Evolutionary conservation across 2,329 filamentous ascomycete genomes (phyloP), one percentile per base, ranked within the genome.

Genomic region (Penicillium sp.): DNA sequence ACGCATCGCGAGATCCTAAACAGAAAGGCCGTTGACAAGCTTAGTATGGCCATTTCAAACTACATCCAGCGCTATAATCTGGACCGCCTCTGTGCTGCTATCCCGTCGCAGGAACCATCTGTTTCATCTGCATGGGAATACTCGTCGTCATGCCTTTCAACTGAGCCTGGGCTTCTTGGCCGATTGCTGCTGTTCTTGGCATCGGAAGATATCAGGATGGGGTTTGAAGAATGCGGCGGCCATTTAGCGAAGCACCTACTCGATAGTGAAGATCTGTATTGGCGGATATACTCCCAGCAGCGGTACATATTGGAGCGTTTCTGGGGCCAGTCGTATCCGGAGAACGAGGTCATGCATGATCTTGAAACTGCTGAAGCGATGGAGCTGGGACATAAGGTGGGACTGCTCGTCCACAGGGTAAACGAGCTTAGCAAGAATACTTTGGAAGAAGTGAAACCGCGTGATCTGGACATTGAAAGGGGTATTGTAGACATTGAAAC

Each of bases 11-110:
- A 53, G 17, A 23, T 41, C n/a, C 31, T 53, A 4, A 35, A 53
- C 30, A 19, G 17, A 13, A 26, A 41, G 3, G 50, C 50, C 31
- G n/a, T 53, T 8, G 41, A 53, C 17, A 31, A 23, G n/a, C 50
- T 53, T 17, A 53, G 50, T 17, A 53, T 19, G 17, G 50, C 50
- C 2, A 38, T 53, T 38, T 9, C 41, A 11, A 41, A 41, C 9
- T 53, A 53, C n/a, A 26, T 53, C 19, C 30, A 41, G n/a, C 50
- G 50, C 6, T 53, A 41, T 30, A 41, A 53, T 11, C 50, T 53
- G 8, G 50, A 53, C 30, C 9, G n/a, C 5, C n/a, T 53, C 4
- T 38, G 50, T n/a, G 50, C 50, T 5, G 50, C 19, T 13, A 21
- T 21, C 29, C 5, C 31, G 6, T 13, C 31, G n/a, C 19, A 41